A percentile compares a stretch with the other conserved stretches of the same genome.
Conservation (phyloP, 768 basidiomycete genomes). For the Pleurotus tuber-regium region DNA sequence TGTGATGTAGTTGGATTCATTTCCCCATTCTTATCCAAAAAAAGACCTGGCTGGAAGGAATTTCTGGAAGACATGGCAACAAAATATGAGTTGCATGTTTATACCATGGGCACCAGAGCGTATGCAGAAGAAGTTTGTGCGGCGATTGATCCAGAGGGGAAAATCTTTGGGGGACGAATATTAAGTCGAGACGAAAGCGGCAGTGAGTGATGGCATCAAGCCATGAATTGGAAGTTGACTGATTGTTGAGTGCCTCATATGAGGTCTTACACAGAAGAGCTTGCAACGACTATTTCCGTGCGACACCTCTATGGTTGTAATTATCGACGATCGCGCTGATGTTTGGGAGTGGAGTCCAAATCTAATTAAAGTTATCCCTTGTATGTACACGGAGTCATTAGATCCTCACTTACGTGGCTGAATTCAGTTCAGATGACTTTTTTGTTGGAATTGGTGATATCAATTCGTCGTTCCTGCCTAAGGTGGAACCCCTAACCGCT, state of each 20-base stretch:
- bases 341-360: conserved; percentile 99
- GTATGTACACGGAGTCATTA: conserved; percentile 43
- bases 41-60: conserved; percentile 74
- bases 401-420: conserved; percentile 11
- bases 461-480: conserved; percentile 91
- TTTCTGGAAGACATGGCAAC: conserved; percentile 72
- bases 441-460: conserved; percentile 98
- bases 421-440: conserved; percentile 74
- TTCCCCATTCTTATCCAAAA: conserved; percentile 15
- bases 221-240: background rate
- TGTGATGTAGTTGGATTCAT: conserved; percentile 8
- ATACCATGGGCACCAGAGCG: conserved; percentile 98
- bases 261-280: conserved; percentile 90
- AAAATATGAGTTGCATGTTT: conserved; percentile 98
- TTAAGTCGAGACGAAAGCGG: conserved; percentile 95
- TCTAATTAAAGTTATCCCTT: conserved; percentile 94
- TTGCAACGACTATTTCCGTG: conserved; percentile 92
- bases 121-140: conserved; percentile 96
- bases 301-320: conserved; percentile 98
- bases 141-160: conserved; percentile 87
- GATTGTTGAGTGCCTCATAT: conserved; percentile 17
- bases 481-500: conserved; percentile 55
- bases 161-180: conserved; percentile 83
- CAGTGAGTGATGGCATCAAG: conserved; percentile 53
- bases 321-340: conserved; percentile 97